Conservation (phyloP, 176 grass and related monocot genomes). For the Rhynchospora tenuis region DNA sequence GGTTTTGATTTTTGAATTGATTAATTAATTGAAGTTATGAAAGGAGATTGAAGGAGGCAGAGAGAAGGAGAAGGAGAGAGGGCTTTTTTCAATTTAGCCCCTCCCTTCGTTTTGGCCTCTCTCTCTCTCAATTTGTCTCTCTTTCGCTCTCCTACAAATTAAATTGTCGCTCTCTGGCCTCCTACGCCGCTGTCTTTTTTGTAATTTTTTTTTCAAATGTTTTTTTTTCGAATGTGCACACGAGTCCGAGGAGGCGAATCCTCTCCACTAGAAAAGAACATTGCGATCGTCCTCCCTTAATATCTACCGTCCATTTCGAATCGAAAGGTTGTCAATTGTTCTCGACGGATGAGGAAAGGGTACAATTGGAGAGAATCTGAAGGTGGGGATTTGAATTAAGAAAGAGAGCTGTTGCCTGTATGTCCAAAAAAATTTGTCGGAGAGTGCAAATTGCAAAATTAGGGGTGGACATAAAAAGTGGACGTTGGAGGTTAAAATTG, state of each 20-base stretch:
- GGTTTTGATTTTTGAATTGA: neutral
- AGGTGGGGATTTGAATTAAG: conserved; percentile 1
- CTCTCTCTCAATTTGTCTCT: conserved; percentile 8
- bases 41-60: neutral
- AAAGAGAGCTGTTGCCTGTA: neutral
- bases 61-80: neutral
- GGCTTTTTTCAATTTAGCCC: conserved; percentile 13
- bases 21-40: neutral
- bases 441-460: neutral
- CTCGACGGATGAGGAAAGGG: too few species aligned
- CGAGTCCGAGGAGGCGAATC: neutral
- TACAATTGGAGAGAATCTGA: neutral
- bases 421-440: neutral
- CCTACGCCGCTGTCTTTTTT: neutral
- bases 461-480: neutral
- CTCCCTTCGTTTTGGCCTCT: neutral
- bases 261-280: neutral
- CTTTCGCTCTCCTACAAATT: neutral
- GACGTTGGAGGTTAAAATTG: neutral
- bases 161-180: neutral
- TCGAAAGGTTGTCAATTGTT: neutral
- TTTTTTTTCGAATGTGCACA: neutral
- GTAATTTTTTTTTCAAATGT: neutral
- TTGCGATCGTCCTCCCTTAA: neutral
- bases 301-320: neutral